Percentiles rank a stretch among this genome's conserved stretches.
Conservation (phyloP, 1,139 yeast species). For the Lodderomyces oxycetoniae region DNA sequence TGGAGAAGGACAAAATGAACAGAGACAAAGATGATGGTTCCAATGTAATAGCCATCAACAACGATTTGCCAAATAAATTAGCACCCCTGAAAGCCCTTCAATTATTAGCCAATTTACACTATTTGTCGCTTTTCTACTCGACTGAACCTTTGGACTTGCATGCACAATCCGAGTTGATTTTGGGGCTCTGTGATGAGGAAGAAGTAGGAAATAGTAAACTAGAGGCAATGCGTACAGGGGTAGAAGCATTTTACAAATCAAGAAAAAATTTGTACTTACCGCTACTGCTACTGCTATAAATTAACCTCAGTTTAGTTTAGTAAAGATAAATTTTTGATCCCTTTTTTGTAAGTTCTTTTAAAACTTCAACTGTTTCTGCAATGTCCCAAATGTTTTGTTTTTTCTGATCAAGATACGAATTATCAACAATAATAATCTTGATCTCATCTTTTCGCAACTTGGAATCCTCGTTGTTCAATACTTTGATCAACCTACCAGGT, state of each 20-base stretch:
- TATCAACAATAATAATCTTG: conserved; percentile 57
- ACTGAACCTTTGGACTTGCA: too few relatives aligned
- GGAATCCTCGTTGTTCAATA: conserved; percentile 39
- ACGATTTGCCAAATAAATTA: too few relatives aligned
- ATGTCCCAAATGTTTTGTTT: conserved; percentile 61
- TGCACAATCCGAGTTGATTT: too few relatives aligned
- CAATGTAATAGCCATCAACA: too few relatives aligned
- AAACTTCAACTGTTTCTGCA: conserved; percentile 39
- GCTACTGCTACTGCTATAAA: conserved; percentile 26
- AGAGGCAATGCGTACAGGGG: conserved; percentile 15
- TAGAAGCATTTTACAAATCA: conserved; percentile 28
- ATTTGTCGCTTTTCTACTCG: too few relatives aligned
- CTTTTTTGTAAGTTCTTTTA: conserved; percentile 36
- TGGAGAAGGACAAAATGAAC: too few relatives aligned
- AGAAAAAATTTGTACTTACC: conserved; percentile 33
- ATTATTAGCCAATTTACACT: too few relatives aligned
- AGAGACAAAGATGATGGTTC: too few relatives aligned
- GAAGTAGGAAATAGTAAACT: conserved; percentile 7
- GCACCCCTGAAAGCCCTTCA: too few relatives aligned
- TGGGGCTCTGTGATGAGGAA: too few relatives aligned
- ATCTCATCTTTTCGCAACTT: conserved; percentile 44
- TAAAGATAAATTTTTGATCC: conserved; percentile 51
- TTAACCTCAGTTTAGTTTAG: conserved; percentile 14
- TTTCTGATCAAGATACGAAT: conserved; percentile 59
- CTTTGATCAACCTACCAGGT: conserved; percentile 56